phyloP scores from a whole-genome alignment of 352 stramenopile genomes.

The Hyaloperonospora brassicae region DNA sequence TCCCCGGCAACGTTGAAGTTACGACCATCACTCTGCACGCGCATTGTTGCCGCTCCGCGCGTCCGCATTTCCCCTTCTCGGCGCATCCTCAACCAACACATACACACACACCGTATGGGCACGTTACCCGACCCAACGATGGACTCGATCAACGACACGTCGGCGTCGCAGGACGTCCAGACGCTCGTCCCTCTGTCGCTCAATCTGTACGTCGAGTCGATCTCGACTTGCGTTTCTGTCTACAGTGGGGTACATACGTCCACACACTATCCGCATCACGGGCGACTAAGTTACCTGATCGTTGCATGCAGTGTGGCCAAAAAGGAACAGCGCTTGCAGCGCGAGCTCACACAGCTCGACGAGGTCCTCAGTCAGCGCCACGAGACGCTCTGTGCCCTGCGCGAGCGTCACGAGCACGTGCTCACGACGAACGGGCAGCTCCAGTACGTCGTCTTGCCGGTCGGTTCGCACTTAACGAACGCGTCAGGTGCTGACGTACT shows the following conservation, averaged over 20 bases:
- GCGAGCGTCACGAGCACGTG: constrained; percentile 30
- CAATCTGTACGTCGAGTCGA: constrained; percentile 17
- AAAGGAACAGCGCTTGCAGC: constrained; percentile 36
- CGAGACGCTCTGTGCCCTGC: constrained; percentile 27
- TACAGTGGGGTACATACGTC: too few species aligned
- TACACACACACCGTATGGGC: background rate
- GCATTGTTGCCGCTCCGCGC: background rate
- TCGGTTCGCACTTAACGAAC: background rate
- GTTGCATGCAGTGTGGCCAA: constrained; percentile 29
- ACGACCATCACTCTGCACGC: background rate
- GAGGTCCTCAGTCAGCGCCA: constrained; percentile 27
- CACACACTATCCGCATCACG: too few species aligned
- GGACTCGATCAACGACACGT: constrained; percentile 1
- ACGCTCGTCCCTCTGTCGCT: constrained; percentile 27
- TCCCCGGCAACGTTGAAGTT: constrained; percentile 6
- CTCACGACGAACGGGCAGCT: constrained; percentile 38
- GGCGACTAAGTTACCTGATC: background rate
- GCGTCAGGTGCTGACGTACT: too few species aligned
- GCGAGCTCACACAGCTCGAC: constrained; percentile 29
- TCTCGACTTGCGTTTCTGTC: too few species aligned
- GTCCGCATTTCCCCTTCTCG: background rate
- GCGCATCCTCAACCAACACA: background rate
- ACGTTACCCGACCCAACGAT: background rate
- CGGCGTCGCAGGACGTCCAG: constrained; percentile 18
- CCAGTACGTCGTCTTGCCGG: constrained; percentile 15